Conservation (phyloP, 2,329 filamentous ascomycete species). For the Sordariomycetes sp. region DNA sequence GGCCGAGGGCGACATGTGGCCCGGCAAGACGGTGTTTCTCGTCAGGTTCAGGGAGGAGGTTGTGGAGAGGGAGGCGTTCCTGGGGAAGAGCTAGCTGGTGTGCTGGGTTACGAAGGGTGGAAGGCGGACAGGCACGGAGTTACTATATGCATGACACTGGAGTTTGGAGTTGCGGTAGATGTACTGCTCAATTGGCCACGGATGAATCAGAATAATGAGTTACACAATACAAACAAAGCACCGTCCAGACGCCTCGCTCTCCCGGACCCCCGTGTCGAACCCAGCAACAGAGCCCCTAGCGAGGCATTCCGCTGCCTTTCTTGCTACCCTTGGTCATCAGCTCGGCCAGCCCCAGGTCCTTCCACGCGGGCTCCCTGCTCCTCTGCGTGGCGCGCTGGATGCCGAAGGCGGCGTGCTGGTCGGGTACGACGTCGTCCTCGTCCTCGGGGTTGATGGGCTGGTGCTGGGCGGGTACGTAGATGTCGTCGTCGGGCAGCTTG, state of each 20-base stretch:
- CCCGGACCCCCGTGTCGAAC: constrained; percentile 7
- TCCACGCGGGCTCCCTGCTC: constrained; percentile 65
- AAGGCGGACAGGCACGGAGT: too few relatives aligned
- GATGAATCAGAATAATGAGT: too few relatives aligned
- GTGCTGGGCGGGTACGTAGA: constrained; percentile 71
- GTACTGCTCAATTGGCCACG: background rate
- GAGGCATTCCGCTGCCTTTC: too few relatives aligned
- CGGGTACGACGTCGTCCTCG: constrained; percentile 80
- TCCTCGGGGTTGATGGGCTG: constrained; percentile 81
- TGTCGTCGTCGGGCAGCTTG: constrained; percentile 65
- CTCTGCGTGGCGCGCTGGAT: constrained; percentile 73
- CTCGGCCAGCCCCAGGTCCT: constrained; percentile 64
- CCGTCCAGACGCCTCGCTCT: too few relatives aligned
- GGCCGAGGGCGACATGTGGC: constrained; percentile 76
- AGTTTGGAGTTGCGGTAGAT: background rate
- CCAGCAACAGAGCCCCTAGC: too few relatives aligned
- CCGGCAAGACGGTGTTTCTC: constrained; percentile 89
- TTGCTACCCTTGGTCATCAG: constrained; percentile 57
- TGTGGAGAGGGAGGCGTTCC: constrained; percentile 78
- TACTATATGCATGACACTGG: too few relatives aligned
- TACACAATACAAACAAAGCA: too few relatives aligned
- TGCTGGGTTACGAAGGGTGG: too few relatives aligned
- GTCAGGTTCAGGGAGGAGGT: constrained; percentile 90
- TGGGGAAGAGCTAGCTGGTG: constrained; percentile 49
- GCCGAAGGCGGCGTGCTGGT: constrained; percentile 81